phyloP scores from a whole-genome alignment of 495 filamentous ascomycete genomes.

The Xylaria palmicola region DNA sequence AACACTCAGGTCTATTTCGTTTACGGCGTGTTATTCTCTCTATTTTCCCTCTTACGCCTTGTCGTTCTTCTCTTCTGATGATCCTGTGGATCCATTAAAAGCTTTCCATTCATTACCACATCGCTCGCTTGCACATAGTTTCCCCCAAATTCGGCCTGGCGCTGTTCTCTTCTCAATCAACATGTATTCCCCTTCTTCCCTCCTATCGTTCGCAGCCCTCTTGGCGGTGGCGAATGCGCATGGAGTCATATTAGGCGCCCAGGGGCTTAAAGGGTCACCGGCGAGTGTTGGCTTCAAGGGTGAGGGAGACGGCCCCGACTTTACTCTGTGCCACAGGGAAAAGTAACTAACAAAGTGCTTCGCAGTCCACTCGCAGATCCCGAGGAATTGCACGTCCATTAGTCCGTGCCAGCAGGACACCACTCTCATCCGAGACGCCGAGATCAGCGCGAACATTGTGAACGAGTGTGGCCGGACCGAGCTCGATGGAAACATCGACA shows the following conservation, averaged over 20 bases:
- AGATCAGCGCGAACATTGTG: slow-evolving; percentile 45
- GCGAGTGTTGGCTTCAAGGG: slow-evolving; percentile 44
- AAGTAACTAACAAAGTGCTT: background rate
- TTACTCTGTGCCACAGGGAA: background rate
- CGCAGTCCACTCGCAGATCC: slow-evolving; percentile 24
- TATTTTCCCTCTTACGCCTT: slow-evolving; percentile 20
- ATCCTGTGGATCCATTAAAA: slow-evolving; percentile 35
- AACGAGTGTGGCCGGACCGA: slow-evolving; percentile 52
- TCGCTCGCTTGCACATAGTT: slow-evolving; percentile 29
- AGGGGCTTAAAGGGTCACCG: slow-evolving; percentile 39
- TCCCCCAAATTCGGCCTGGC: slow-evolving; percentile 6
- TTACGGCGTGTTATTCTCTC: background rate
- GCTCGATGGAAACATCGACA: slow-evolving; percentile 53
- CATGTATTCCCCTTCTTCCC: slow-evolving; percentile 30
- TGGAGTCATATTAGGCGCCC: slow-evolving; percentile 43
- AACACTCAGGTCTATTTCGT: slow-evolving; percentile 17
- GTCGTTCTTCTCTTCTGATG: slow-evolving; percentile 31
- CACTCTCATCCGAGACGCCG: slow-evolving; percentile 53
- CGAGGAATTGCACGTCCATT: slow-evolving; percentile 51
- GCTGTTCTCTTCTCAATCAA: slow-evolving; percentile 17
- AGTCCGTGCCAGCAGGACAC: slow-evolving; percentile 54
- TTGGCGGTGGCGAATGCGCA: slow-evolving; percentile 39
- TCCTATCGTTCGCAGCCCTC: slow-evolving; percentile 37
- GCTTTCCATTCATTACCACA: slow-evolving; percentile 30
- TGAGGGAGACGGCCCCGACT: slow-evolving; percentile 4